A percentile compares a stretch with the other conserved stretches of the same genome.
Conservation (phyloP, 148 eudicot genomes). For the Diospyros kaki region DNA sequence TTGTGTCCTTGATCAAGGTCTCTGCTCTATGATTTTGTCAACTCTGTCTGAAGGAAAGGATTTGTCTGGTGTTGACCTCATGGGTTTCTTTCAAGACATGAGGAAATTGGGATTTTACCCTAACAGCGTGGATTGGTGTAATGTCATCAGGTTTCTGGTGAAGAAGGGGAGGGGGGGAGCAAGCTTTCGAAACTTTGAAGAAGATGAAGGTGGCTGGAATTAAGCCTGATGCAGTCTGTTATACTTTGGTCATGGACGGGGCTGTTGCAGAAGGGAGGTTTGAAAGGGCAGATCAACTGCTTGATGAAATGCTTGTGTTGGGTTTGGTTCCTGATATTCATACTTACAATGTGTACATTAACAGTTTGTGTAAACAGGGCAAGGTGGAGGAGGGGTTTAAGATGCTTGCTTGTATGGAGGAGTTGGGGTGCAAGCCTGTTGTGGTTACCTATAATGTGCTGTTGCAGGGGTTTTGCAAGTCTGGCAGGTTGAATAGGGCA, state of each 20-base stretch:
- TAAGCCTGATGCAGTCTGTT: slow-evolving; percentile 39
- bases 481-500: slow-evolving; percentile 27
- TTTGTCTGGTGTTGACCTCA: slow-evolving; percentile 24
- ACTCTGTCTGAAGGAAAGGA: slow-evolving; percentile 32
- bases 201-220: slow-evolving; percentile 51
- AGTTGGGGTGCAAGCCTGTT: slow-evolving; percentile 49
- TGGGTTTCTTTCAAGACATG: slow-evolving; percentile 36
- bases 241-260: slow-evolving; percentile 42
- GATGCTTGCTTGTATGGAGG: slow-evolving; percentile 48
- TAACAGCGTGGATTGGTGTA: slow-evolving; percentile 36
- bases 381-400: slow-evolving; percentile 38
- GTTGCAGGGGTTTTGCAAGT: slow-evolving; percentile 35
- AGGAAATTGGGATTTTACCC: slow-evolving; percentile 40
- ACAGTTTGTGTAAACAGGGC: slow-evolving; percentile 46
- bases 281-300: slow-evolving; percentile 42
- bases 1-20: slow-evolving; percentile 19
- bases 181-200: slow-evolving; percentile 36
- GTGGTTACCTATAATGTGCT: slow-evolving; percentile 32
- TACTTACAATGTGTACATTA: slow-evolving; percentile 53
- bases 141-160: slow-evolving; percentile 44
- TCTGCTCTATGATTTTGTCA: slow-evolving; percentile 41
- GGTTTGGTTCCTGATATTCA: slow-evolving; percentile 54
- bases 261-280: slow-evolving; percentile 32
- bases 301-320: slow-evolving; percentile 57
- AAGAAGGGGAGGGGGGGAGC: slow-evolving; percentile 36